These are phyloP conservation scores for Xerophyta viscosa DNA, from an alignment of 106 monocot genomes.

Conservation along the genomic window DNA sequence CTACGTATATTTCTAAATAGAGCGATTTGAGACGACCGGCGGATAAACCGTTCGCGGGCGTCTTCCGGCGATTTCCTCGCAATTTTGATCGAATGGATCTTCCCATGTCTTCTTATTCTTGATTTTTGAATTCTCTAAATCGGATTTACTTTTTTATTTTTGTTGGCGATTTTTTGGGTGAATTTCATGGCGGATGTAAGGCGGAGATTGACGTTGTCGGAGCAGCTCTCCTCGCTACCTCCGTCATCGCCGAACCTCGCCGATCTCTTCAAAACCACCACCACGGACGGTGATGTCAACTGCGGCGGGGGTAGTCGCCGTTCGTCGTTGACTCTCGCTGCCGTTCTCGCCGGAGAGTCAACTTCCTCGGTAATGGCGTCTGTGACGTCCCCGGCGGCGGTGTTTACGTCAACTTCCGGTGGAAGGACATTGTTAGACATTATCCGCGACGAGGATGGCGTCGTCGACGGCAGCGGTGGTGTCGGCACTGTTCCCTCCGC, in stretches of 20 bases:
- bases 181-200: constrained; percentile 9
- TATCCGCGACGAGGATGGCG: constrained; percentile 22
- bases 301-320: not conserved
- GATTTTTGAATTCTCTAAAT: too few relatives aligned
- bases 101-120: too few relatives aligned
- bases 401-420: too few relatives aligned
- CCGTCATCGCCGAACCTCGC: constrained; percentile 20
- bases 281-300: not conserved
- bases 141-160: too few relatives aligned
- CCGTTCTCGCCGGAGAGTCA: constrained; percentile 16
- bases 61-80: too few relatives aligned
- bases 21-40: too few relatives aligned
- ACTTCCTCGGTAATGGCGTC: not conserved
- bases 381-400: not conserved
- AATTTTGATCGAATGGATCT: too few relatives aligned
- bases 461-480: too few relatives aligned
- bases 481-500: not conserved
- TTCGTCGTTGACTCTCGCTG: constrained; percentile 11
- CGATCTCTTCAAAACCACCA: constrained; percentile 14
- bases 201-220: constrained; percentile 31
- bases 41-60: too few relatives aligned
- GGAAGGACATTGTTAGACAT: constrained; percentile 28
- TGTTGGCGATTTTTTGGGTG: too few relatives aligned
- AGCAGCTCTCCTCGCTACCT: constrained; percentile 16
- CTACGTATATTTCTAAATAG: too few relatives aligned